Conservation (phyloP, 805 yeast species). For the Schizosaccharomyces lindneri region DNA sequence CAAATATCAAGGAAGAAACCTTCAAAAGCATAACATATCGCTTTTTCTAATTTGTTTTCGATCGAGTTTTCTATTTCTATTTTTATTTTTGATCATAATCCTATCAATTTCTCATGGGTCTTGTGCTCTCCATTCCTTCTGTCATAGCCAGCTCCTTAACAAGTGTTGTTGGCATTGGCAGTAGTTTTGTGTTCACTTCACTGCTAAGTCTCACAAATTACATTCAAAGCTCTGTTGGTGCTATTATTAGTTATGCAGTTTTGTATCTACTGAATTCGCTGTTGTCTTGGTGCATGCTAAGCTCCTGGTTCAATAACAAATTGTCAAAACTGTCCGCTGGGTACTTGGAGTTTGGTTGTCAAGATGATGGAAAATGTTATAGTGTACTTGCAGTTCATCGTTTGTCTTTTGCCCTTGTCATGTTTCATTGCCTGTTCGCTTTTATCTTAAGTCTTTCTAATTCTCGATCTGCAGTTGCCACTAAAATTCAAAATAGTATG, state of each 20-base stretch:
- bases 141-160: conserved; percentile 45
- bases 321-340: conserved; percentile 51
- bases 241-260: conserved; percentile 68
- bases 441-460: conserved; percentile 43
- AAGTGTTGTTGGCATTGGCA: conserved; percentile 32
- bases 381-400: conserved; percentile 82
- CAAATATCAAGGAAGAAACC: too few relatives aligned
- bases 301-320: conserved; percentile 51
- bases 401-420: conserved; percentile 65
- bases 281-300: conserved; percentile 76
- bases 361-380: conserved; percentile 54
- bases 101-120: conserved; percentile 15
- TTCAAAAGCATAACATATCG: too few relatives aligned
- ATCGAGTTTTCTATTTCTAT: too few relatives aligned
- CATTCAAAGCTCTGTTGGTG: conserved; percentile 27
- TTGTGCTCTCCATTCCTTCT: conserved; percentile 17
- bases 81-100: too few relatives aligned
- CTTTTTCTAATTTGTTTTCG: too few relatives aligned
- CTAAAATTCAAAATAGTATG: conserved; percentile 69
- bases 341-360: conserved; percentile 41
- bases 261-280: conserved; percentile 54
- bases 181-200: conserved; percentile 66
- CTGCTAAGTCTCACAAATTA: neutral
- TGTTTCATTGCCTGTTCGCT: conserved; percentile 52
- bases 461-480: conserved; percentile 53